A percentile compares a stretch with the other conserved stretches of the same genome.
These are phyloP conservation scores for Bolboschoenus planiculmis DNA, from an alignment of 176 grass and related monocot species.

Conservation along the genomic window DNA sequence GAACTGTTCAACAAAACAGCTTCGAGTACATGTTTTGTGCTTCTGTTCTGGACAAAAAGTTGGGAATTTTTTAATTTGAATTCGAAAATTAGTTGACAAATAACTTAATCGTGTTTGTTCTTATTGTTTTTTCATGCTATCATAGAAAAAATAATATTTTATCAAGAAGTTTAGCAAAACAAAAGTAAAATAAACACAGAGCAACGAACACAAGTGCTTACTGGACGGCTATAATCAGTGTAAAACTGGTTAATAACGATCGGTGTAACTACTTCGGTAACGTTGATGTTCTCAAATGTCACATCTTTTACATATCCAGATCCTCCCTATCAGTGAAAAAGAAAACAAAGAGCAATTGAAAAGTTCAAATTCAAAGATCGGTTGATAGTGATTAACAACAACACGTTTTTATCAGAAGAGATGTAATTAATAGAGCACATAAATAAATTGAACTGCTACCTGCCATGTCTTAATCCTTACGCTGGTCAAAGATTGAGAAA, in stretches of 20 bases:
- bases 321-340: conserved; percentile 44
- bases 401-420: neutral
- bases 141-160: neutral
- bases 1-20: neutral
- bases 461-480: conserved; percentile 94
- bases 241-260: conserved; percentile 39
- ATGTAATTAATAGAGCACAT: neutral
- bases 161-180: neutral
- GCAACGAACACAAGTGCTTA: neutral
- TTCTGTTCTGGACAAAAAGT: neutral
- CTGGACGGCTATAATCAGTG: neutral
- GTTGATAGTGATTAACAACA: neutral
- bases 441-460: conserved; percentile 25
- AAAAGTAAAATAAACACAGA: neutral
- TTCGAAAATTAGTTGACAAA: neutral
- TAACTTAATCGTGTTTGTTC: neutral
- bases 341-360: neutral
- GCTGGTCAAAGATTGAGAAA: conserved; percentile 64
- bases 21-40: neutral
- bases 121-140: neutral
- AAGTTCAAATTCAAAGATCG: neutral
- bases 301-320: conserved; percentile 47
- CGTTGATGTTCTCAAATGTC: conserved; percentile 51
- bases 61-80: neutral
- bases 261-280: conserved; percentile 76